Base-by-base conservation (phyloP, 2,329 filamentous ascomycete genomes). In the Ascomycota sp. region DNA sequence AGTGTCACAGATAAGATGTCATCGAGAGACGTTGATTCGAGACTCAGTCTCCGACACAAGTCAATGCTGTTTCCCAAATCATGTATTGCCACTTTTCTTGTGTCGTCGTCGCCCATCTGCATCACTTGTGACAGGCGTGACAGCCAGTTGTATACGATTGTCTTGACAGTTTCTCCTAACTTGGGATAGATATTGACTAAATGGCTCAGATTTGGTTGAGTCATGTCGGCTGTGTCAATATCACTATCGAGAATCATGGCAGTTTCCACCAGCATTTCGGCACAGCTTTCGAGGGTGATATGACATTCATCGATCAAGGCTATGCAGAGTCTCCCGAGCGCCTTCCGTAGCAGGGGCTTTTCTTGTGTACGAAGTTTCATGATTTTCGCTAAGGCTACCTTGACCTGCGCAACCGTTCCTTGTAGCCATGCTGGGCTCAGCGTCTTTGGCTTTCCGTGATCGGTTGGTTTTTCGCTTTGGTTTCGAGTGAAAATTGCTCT, bases 31-130 rank as follows among this genome's bases (percentile, higher is more conserved):
- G 65, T 60, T 0, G 75, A 77, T 32, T 73, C 66, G 17, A 75
- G 59, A 4, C 69, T 65, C 12, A 80, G 57, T 4, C 64, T 58
- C 12, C 63, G 65, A 13, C 89, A 55, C 7, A 86, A 48, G 20
- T 67, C 61, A 30, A 81, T 72, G 0, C 78, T 73, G 28, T 73
- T 75, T 10, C 75, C 68, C n/a, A 98, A 64, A 36, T 86, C 80
- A 20, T 65, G 64, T 19, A 95, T 65, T 2, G 75, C 71, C 32
- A 66, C 64, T 36, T 71, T 63, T 47, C 91, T 92, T 20, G 65
- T 59, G n/a, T 62, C 61, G 40, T 93, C 82, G 41, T 95, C 83
- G 39, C 73, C 76, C 7, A 73, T 69, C 46, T 86, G 81, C 71
- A 94, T 85, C 10, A 81, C 53, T 11, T 83, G 68, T 5, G 86